Evolutionary conservation across 495 filamentous ascomycete genomes (phyloP).

Genomic region (Usnea hakonensis): DNA sequence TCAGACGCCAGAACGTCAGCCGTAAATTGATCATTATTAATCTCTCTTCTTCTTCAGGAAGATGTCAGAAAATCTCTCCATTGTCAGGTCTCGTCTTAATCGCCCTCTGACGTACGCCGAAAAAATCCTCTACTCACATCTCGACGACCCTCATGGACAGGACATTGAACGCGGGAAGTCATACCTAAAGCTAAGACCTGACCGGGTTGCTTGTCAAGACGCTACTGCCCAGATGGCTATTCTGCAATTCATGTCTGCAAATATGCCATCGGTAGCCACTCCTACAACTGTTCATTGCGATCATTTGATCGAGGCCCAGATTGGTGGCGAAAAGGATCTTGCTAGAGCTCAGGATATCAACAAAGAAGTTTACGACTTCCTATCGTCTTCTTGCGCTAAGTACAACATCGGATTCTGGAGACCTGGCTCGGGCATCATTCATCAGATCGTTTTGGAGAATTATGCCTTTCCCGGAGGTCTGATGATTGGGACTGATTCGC

Average conservation of each 20-base stretch:
- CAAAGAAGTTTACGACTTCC: conserved; percentile 99
- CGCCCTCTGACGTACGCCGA: conserved; percentile 91
- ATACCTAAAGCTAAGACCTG: conserved; percentile 92
- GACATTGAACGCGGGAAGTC: conserved; percentile 92
- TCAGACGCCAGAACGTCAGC: neutral
- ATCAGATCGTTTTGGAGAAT: conserved; percentile 98
- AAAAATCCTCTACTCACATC: conserved; percentile 98
- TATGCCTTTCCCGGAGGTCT: conserved; percentile 98
- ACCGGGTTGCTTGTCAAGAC: conserved; percentile 99
- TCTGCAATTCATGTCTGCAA: conserved; percentile 98
- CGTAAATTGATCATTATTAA: conserved; percentile 27
- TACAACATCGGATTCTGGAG: conserved; percentile 99
- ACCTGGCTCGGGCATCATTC: conserved; percentile 98
- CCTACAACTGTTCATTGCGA: conserved; percentile 98
- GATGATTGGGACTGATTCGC: conserved; percentile 96
- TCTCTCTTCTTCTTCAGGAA: conserved; percentile 56
- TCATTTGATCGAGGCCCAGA: conserved; percentile 97
- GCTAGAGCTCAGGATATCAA: conserved; percentile 86
- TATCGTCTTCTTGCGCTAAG: conserved; percentile 89
- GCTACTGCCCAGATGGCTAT: conserved; percentile 99
- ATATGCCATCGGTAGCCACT: conserved; percentile 88
- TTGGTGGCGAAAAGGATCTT: conserved; percentile 91
- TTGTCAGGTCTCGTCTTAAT: conserved; percentile 83
- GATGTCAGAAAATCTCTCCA: conserved; percentile 93
- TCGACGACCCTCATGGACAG: conserved; percentile 93